A percentile compares a stretch with the other conserved stretches of the same genome.
Evolutionary conservation across 2,329 filamentous ascomycete genomes (phyloP).

Genomic region (Trichophyton equinum): DNA sequence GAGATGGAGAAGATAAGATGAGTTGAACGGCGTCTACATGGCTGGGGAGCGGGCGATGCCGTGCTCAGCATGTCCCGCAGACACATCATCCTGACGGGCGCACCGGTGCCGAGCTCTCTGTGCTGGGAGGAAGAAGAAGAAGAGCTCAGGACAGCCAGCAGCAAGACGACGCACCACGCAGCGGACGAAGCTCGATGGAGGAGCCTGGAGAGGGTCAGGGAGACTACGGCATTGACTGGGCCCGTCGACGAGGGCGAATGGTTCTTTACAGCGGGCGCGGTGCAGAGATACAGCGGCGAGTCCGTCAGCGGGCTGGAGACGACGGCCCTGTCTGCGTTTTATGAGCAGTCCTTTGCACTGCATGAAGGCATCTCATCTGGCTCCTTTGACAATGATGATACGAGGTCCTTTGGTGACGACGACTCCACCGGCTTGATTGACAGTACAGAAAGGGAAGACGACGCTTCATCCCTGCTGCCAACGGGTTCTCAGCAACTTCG

Average conservation of each 20-base stretch:
- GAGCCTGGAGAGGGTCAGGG: constrained; percentile 4
- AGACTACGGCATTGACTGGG: constrained; percentile 3
- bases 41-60: neutral
- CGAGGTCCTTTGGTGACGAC: constrained; percentile 9
- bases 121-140: constrained; percentile 38
- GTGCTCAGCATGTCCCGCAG: constrained; percentile 19
- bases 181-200: constrained; percentile 12
- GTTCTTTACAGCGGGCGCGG: constrained; percentile 12
- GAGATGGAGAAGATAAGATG: neutral
- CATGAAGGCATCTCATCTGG: constrained; percentile 40
- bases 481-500: neutral
- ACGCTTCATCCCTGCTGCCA: neutral
- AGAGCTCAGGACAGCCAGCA: constrained; percentile 24
- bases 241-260: constrained; percentile 9
- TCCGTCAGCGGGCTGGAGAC: constrained; percentile 21
- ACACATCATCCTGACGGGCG: constrained; percentile 45
- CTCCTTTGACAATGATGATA: constrained; percentile 5
- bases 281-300: constrained; percentile 13
- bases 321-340: constrained; percentile 48
- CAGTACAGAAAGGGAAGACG: constrained; percentile 4
- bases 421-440: constrained; percentile 6
- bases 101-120: constrained; percentile 44
- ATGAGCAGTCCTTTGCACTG: constrained; percentile 62
- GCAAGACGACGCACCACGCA: neutral
- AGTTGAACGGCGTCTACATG: neutral